These are phyloP conservation scores for Pseudonitzschia delicatissima DNA, from an alignment of 108 stramenopile species.

Conservation along the genomic window DNA sequence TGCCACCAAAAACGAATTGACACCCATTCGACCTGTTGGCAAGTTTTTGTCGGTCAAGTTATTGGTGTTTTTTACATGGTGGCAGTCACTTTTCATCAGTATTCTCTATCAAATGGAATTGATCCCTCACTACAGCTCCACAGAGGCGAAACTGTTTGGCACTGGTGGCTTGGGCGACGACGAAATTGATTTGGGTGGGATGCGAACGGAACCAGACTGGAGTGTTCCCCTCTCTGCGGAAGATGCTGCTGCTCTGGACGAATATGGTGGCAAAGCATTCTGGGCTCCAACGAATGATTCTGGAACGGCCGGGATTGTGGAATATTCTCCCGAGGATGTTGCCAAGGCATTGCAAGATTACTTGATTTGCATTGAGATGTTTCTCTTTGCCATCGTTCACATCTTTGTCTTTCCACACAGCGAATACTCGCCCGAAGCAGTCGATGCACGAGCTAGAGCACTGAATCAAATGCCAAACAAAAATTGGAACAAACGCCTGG, in stretches of 20 bases:
- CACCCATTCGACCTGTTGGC: conserved; percentile 87
- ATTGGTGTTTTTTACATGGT: conserved; percentile 97
- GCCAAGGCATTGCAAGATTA: conserved; percentile 95
- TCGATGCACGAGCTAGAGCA: conserved; percentile 49
- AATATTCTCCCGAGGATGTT: conserved; percentile 71
- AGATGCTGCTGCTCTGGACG: conserved; percentile 22
- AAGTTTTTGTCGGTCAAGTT: conserved; percentile 95
- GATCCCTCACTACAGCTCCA: conserved; percentile 67
- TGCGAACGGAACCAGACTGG: conserved; percentile 5
- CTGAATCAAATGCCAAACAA: conserved; percentile 29
- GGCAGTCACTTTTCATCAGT: conserved; percentile 85
- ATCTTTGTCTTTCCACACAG: conserved; percentile 92
- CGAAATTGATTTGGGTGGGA: conserved; percentile 7
- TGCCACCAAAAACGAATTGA: conserved; percentile 87
- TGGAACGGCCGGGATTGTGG: neutral
- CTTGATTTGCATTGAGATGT: conserved; percentile 98
- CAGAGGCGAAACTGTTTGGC: neutral
- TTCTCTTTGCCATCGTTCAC: conserved; percentile 88
- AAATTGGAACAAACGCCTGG: conserved; percentile 40
- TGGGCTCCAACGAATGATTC: neutral
- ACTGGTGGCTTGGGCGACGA: conserved; percentile 9
- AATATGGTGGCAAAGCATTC: conserved; percentile 29
- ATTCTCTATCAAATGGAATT: conserved; percentile 78
- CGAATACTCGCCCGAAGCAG: conserved; percentile 76
- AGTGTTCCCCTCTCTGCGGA: conserved; percentile 19